A percentile compares a stretch with the other conserved stretches of the same genome.
Conservation (phyloP, 192 early-diverging fungal species). For the Linnemannia exigua region DNA sequence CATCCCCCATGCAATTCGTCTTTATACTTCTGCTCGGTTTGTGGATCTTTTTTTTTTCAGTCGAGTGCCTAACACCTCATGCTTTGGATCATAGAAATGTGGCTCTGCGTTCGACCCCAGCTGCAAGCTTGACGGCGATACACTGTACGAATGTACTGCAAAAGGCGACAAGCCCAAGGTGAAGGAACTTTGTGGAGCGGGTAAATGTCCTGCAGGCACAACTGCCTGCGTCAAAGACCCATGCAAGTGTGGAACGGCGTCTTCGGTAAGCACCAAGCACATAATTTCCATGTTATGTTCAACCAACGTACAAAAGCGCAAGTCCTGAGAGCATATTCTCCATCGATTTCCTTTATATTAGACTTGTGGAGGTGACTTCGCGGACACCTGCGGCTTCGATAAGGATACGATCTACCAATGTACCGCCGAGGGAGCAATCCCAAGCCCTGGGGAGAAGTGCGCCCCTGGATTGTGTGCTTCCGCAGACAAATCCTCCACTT, state of each 20-base stretch:
- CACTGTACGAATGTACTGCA: background rate
- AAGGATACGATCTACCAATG: slow-evolving; percentile 3
- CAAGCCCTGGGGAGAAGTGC: background rate
- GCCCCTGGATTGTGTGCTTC: background rate
- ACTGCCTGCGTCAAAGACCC: slow-evolving; percentile 2
- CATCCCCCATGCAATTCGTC: background rate
- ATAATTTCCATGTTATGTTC: too few species aligned
- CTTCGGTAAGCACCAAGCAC: background rate
- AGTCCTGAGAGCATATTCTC: too few species aligned
- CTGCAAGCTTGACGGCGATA: slow-evolving; percentile 5
- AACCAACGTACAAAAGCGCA: too few species aligned
- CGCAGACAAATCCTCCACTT: background rate
- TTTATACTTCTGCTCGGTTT: background rate
- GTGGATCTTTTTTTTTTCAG: too few species aligned
- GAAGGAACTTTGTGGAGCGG: background rate
- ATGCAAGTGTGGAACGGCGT: slow-evolving; percentile 20
- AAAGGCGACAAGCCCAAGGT: background rate
- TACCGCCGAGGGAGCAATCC: background rate
- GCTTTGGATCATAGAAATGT: background rate
- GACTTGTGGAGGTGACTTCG: slow-evolving; percentile 24
- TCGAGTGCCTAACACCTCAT: background rate
- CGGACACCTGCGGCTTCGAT: background rate
- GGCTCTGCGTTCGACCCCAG: slow-evolving; percentile 1
- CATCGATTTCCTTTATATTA: background rate
- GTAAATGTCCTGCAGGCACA: slow-evolving; percentile 13